These are phyloP conservation scores for Pelargonium australe DNA, from an alignment of 441 rosid genomes.

Conservation along the genomic window DNA sequence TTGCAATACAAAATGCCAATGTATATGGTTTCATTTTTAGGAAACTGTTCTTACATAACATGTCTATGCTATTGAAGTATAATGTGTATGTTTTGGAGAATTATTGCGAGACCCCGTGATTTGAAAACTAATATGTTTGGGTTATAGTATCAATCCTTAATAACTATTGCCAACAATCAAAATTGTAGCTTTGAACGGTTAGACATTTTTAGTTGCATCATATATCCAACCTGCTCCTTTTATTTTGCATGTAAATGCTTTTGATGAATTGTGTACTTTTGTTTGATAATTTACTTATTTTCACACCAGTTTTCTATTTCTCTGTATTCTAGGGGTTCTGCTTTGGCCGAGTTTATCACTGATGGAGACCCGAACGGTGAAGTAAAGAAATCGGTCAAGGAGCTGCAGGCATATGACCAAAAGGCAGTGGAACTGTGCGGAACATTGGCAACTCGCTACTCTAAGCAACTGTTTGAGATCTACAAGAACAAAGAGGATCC, in stretches of 20 bases:
- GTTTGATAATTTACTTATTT: not conserved
- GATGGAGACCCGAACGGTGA: slow-evolving; percentile 48
- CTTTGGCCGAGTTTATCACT: slow-evolving; percentile 42
- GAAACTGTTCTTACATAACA: too few relatives aligned
- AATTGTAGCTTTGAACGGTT: too few relatives aligned
- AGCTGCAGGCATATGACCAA: slow-evolving; percentile 35
- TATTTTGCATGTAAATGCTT: not conserved
- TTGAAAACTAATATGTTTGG: too few relatives aligned
- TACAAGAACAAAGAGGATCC: slow-evolving; percentile 58
- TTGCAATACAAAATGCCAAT: not conserved
- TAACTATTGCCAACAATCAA: too few relatives aligned
- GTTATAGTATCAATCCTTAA: too few relatives aligned
- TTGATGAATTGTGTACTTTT: not conserved
- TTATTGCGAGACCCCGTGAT: too few relatives aligned
- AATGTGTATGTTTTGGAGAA: too few relatives aligned
- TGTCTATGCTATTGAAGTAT: too few relatives aligned
- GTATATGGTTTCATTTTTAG: not conserved
- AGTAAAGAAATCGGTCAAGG: slow-evolving; percentile 47
- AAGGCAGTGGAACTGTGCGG: slow-evolving; percentile 44
- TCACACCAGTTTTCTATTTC: slow-evolving; percentile 1
- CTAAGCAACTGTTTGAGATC: slow-evolving; percentile 64
- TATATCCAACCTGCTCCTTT: not conserved
- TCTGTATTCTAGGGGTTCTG: slow-evolving; percentile 33
- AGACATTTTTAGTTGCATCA: too few relatives aligned
- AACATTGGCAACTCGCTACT: slow-evolving; percentile 45